Evolutionary conservation across 345 rosid genomes (phyloP).

Genomic region (Salix brachista): DNA sequence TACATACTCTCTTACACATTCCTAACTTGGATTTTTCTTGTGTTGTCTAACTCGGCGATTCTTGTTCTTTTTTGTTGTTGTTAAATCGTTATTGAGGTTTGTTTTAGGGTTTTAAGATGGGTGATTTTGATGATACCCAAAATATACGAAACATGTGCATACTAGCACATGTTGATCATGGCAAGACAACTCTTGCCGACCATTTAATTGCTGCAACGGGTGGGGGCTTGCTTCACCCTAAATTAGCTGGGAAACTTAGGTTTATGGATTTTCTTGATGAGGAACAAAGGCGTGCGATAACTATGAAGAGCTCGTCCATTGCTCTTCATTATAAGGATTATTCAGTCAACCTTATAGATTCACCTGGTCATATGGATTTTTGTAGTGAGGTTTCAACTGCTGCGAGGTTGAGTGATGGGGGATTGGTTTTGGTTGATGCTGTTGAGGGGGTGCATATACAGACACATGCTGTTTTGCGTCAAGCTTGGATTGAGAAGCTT

Average conservation of each 20-base stretch:
- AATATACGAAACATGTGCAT: slow-evolving; percentile 78
- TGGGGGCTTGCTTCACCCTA: slow-evolving; percentile 73
- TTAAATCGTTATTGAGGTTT: background rate
- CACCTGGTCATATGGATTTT: slow-evolving; percentile 98
- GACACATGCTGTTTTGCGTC: slow-evolving; percentile 87
- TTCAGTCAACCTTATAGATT: slow-evolving; percentile 71
- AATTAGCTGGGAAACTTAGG: slow-evolving; percentile 78
- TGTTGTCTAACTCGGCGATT: background rate
- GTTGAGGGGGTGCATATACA: slow-evolving; percentile 94
- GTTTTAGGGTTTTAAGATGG: slow-evolving; percentile 6
- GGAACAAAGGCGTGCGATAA: slow-evolving; percentile 93
- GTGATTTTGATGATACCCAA: slow-evolving; percentile 41
- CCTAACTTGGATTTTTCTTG: background rate
- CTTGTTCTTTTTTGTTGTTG: background rate
- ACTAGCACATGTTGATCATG: slow-evolving; percentile 94
- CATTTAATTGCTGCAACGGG: slow-evolving; percentile 83
- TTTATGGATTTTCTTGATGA: slow-evolving; percentile 92
- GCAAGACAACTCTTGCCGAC: slow-evolving; percentile 91
- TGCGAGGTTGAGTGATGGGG: slow-evolving; percentile 88
- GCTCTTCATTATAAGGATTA: slow-evolving; percentile 53
- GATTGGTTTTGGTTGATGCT: slow-evolving; percentile 87
- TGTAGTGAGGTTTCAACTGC: slow-evolving; percentile 95
- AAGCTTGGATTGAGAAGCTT: slow-evolving; percentile 87
- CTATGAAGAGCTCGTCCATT: slow-evolving; percentile 95
- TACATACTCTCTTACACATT: background rate